Percentiles rank a stretch among this genome's conserved stretches.
Conservation (phyloP, 2,329 filamentous ascomycete species). For the Fragosphaeria purpurea region DNA sequence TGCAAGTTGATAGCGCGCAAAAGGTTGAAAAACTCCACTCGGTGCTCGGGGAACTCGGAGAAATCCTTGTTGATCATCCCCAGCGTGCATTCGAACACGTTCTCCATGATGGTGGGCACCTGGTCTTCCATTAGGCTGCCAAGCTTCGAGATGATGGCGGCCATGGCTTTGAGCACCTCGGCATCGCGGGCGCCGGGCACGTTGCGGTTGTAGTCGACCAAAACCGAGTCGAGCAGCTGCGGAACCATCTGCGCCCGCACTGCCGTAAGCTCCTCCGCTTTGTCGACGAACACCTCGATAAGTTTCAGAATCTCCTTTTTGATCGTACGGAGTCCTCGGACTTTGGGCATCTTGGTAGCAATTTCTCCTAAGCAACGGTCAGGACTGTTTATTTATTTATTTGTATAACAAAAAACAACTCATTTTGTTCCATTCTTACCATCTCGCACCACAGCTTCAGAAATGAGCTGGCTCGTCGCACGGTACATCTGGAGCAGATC, state of each 20-base stretch:
- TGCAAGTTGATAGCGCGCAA: constrained; percentile 92
- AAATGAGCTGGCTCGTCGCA: constrained; percentile 92
- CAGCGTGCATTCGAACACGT: constrained; percentile 94
- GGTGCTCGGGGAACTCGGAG: constrained; percentile 95
- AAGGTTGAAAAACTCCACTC: constrained; percentile 99
- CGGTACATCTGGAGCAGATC: constrained; percentile 99
- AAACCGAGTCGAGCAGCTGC: constrained; percentile 84
- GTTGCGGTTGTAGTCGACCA: constrained; percentile 95
- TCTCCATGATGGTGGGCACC: constrained; percentile 94
- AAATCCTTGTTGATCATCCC: constrained; percentile 99
- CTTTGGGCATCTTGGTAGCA: constrained; percentile 94
- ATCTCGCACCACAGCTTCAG: constrained; percentile 77
- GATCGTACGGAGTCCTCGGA: constrained; percentile 89
- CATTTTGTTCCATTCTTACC: constrained; percentile 37
- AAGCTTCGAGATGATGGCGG: constrained; percentile 91
- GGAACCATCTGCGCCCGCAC: constrained; percentile 91
- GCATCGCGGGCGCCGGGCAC: constrained; percentile 92
- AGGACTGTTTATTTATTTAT: background rate
- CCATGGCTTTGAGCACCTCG: constrained; percentile 95
- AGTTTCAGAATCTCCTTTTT: constrained; percentile 99
- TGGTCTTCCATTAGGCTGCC: constrained; percentile 96
- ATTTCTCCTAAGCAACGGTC: constrained; percentile 54
- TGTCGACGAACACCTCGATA: constrained; percentile 96
- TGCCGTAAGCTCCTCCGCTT: constrained; percentile 90
- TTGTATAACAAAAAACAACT: too few relatives aligned